These are phyloP conservation scores for Rhizopogon rudus DNA, from an alignment of 768 basidiomycete genomes.

Conservation along the genomic window DNA sequence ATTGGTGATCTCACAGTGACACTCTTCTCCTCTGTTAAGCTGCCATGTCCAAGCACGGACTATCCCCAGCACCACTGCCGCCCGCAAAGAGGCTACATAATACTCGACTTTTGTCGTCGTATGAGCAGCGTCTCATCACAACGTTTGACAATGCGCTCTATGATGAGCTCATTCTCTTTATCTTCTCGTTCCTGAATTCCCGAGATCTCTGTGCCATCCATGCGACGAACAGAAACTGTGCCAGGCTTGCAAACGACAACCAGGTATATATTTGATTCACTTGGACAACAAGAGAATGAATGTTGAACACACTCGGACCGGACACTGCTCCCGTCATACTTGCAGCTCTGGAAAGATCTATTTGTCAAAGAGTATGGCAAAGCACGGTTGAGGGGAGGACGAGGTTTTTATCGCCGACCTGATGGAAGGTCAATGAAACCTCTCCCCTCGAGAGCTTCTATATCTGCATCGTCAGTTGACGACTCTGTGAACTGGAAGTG, in stretches of 20 bases:
- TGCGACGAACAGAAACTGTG: conserved; percentile 59
- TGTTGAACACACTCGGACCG: conserved; percentile 13
- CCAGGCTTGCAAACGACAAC: conserved; percentile 60
- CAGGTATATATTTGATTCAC: conserved; percentile 40
- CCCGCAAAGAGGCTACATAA: conserved; percentile 52
- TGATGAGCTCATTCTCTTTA: conserved; percentile 70
- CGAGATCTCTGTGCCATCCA: conserved; percentile 64
- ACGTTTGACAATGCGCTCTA: conserved; percentile 57
- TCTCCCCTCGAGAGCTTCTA: conserved; percentile 47
- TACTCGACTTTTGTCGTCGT: conserved; percentile 5
- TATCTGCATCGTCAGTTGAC: conserved; percentile 18
- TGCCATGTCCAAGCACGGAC: conserved; percentile 47
- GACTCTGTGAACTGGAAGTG: conserved; percentile 65
- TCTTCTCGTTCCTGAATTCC: conserved; percentile 68
- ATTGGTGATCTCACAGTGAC: not conserved
- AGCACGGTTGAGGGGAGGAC: conserved; percentile 59
- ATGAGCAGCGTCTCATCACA: conserved; percentile 13
- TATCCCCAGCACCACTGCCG: conserved; percentile 47
- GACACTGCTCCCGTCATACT: not conserved
- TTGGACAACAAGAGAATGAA: conserved; percentile 1
- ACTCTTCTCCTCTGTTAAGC: not conserved
- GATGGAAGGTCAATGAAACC: conserved; percentile 57
- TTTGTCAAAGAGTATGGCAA: conserved; percentile 66
- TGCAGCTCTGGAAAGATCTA: conserved; percentile 62
- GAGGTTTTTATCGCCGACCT: conserved; percentile 50